Evolutionary conservation across 2,329 filamentous ascomycete species (phyloP), one percentile per base, ranked within the genome.

Genomic region (Trichoderma pleuroti): DNA sequence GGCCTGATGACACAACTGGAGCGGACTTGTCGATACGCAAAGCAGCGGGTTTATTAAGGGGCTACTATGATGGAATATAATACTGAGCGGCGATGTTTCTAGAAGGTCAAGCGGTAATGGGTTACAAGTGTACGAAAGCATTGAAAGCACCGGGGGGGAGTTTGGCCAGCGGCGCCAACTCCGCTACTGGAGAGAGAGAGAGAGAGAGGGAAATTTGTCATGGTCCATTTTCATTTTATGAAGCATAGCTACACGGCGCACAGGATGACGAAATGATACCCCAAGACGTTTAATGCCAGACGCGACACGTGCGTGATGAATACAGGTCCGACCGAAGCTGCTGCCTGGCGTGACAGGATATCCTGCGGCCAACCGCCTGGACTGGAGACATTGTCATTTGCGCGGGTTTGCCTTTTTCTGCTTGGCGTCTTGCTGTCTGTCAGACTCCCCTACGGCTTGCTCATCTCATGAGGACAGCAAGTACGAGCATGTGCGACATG

Each of bases 191-290:
- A 10, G 39, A 4, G 39, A 4, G 39, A 42, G 36, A 39, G 36
- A 34, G 56, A 52, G 67, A 54, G 32, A 49, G 65, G 46, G 21
- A 34, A 34, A 52, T 67, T 59, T 65, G 60, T 66, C 42, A 49
- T 54, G 68, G 42, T 72, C 62, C 56, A 36, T 59, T 70, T 66
- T 52, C 46, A 24, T 52, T 52, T 68, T 60, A 67, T 42, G 42
- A 63, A 70, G 71, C 68, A 72, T 72, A 70, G 57, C 64, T 72
- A 64, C 57, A 68, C 62, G 71, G 71, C 71, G 71, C 68, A 72
- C 67, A 69, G 70, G 70, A 71, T 71, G 65, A 69, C 54, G 60
- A 70, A 61, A 70, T 66, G 61, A 70, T 66, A 70, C 70, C 70
- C 70, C 68, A 39, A 30, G 56, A 61, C 39, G 12, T 21, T 34